Percentiles rank a stretch among this genome's conserved stretches.
These are phyloP conservation scores for Coccomyxa sp. DNA, from an alignment of 139 green algal species.

Conservation along the genomic window DNA sequence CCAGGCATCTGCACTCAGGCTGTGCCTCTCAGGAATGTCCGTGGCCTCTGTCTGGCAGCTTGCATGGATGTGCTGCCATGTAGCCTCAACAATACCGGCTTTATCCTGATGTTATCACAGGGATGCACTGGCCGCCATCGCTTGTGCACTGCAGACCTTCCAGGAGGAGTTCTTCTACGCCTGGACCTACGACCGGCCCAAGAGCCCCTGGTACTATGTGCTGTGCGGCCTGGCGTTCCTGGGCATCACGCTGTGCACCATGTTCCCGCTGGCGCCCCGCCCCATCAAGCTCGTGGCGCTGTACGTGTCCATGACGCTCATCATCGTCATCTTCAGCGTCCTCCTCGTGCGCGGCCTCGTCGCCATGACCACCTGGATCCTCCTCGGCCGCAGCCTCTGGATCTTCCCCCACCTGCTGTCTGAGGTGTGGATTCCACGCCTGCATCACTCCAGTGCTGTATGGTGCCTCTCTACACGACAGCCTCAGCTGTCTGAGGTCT, in stretches of 20 bases:
- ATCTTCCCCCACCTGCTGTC: slow-evolving; percentile 79
- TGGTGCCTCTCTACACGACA: too few species aligned
- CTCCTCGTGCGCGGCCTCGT: slow-evolving; percentile 51
- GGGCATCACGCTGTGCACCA: slow-evolving; percentile 23
- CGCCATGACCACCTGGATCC: slow-evolving; percentile 51
- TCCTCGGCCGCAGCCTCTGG: slow-evolving; percentile 65
- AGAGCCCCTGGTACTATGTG: slow-evolving; percentile 46
- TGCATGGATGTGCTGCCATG: too few species aligned
- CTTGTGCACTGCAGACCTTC: slow-evolving; percentile 50
- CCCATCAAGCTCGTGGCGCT: slow-evolving; percentile 52
- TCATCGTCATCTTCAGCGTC: slow-evolving; percentile 36
- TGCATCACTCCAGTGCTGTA: too few species aligned
- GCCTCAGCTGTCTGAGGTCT: not conserved
- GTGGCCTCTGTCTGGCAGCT: too few species aligned
- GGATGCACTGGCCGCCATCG: too few species aligned
- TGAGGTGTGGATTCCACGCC: slow-evolving; percentile 41
- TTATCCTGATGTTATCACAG: too few species aligned
- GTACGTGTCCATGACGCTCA: slow-evolving; percentile 56
- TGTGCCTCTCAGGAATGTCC: too few species aligned
- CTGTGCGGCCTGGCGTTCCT: slow-evolving; percentile 28
- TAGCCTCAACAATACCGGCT: too few species aligned
- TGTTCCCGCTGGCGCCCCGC: slow-evolving; percentile 30
- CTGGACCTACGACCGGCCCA: slow-evolving; percentile 63
- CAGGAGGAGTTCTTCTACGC: slow-evolving; percentile 63
- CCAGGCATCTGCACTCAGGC: too few species aligned